Percentiles rank a stretch among this genome's conserved stretches.
phyloP scores from a whole-genome alignment of 306 rosid species.

The Castanospermum australe region DNA sequence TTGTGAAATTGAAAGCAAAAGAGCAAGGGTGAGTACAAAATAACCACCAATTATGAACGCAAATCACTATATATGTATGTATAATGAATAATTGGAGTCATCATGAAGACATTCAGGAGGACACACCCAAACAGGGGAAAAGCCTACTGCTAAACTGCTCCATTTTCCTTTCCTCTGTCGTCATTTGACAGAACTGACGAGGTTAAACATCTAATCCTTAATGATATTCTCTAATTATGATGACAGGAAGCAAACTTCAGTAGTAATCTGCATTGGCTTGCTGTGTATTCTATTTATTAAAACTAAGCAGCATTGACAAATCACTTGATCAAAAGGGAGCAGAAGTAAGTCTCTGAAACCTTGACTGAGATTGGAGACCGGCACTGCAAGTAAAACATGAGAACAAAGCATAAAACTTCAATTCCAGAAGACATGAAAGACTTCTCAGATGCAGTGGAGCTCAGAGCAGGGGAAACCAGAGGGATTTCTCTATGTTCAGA shows the following conservation, averaged over 20 bases:
- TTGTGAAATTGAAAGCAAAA: background rate
- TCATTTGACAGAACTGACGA: background rate
- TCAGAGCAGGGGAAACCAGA: background rate
- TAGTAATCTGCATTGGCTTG: background rate
- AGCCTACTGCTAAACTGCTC: background rate
- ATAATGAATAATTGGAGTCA: background rate
- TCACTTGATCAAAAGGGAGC: background rate
- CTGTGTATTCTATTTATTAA: background rate
- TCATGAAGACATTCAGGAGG: background rate
- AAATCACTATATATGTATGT: background rate
- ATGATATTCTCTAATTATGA: background rate
- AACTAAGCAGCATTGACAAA: background rate
- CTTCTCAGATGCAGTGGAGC: background rate
- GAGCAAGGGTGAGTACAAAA: background rate
- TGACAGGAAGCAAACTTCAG: background rate
- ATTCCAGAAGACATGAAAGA: background rate
- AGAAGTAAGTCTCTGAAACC: background rate
- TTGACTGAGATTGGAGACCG: conserved; percentile 14
- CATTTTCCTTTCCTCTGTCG: background rate
- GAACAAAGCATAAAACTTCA: background rate
- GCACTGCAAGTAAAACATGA: conserved; percentile 7
- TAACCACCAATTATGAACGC: background rate
- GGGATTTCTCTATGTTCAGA: background rate
- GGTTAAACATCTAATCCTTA: background rate
- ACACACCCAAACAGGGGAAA: background rate